phyloP scores from a whole-genome alignment of 345 rosid genomes.

The rapeseed (Brassica napus) region DNA sequence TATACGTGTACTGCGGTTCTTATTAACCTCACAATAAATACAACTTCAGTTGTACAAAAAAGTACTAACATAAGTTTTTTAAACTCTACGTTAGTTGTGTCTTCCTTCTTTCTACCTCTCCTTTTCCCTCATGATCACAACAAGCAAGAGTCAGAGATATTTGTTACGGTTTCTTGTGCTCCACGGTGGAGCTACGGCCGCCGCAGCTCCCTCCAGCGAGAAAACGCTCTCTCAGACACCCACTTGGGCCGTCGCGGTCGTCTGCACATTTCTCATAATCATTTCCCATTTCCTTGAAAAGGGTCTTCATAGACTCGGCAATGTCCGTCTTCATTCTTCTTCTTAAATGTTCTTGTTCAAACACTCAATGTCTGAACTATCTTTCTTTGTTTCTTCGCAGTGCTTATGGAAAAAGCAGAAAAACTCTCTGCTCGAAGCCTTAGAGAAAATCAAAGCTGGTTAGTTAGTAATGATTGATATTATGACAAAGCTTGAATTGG shows the following conservation, averaged over 20 bases:
- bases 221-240: constrained; percentile 77
- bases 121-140: constrained; percentile 37
- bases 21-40: constrained; percentile 1
- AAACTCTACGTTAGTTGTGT: constrained; percentile 21
- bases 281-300: constrained; percentile 69
- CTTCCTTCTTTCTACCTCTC: constrained; percentile 12
- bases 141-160: constrained; percentile 10
- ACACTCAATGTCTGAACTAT: constrained; percentile 9
- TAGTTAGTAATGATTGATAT: constrained; percentile 16
- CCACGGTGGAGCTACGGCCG: constrained; percentile 13
- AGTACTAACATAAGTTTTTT: not conserved
- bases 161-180: constrained; percentile 28
- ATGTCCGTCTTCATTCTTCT: constrained; percentile 30
- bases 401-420: constrained; percentile 80
- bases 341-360: not conserved
- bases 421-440: constrained; percentile 75
- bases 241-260: constrained; percentile 89
- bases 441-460: constrained; percentile 89
- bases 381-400: constrained; percentile 45
- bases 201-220: constrained; percentile 29
- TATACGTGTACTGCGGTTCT: not conserved
- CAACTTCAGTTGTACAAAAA: not conserved
- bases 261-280: constrained; percentile 74
- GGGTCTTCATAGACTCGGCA: constrained; percentile 69
- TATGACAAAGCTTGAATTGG: not conserved